Evolutionary conservation across 164 flowering plant genomes (phyloP).

Genomic region (Umbellularia californica): DNA sequence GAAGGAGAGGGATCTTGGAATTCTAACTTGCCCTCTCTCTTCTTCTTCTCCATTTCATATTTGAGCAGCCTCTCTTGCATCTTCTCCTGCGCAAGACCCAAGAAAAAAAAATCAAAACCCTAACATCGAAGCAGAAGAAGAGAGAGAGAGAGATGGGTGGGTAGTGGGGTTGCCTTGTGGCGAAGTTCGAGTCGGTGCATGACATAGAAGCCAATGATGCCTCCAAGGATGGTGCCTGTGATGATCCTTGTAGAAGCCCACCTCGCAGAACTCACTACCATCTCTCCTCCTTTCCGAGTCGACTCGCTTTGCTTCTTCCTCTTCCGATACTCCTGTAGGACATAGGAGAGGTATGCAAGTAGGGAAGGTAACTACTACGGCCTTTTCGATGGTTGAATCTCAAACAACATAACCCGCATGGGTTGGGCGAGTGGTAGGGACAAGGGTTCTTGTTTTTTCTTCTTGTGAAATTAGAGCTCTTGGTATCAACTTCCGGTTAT

Average conservation of each 20-base stretch:
- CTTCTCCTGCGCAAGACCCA: slow-evolving; percentile 15
- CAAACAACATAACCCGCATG: too few relatives aligned
- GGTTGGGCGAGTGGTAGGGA: too few relatives aligned
- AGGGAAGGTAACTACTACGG: too few relatives aligned
- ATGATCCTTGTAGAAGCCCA: slow-evolving; percentile 77
- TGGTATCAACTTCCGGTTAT: too few relatives aligned
- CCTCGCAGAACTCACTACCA: slow-evolving; percentile 17
- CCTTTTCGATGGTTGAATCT: too few relatives aligned
- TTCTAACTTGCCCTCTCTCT: not conserved
- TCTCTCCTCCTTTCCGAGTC: slow-evolving; percentile 3
- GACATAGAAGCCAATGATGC: slow-evolving; percentile 79
- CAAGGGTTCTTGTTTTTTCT: too few relatives aligned
- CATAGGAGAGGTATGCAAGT: too few relatives aligned
- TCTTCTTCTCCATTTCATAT: slow-evolving; percentile 15
- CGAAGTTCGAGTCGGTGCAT: slow-evolving; percentile 68
- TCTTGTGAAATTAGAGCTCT: too few relatives aligned
- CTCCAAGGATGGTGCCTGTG: slow-evolving; percentile 69
- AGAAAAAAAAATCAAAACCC: not conserved
- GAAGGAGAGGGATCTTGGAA: not conserved
- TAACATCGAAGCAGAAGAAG: not conserved
- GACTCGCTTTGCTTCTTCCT: not conserved
- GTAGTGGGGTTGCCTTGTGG: slow-evolving; percentile 47
- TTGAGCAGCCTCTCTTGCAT: slow-evolving; percentile 22
- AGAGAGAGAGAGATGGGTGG: not conserved
- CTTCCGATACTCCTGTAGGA: too few relatives aligned